Evolutionary conservation across 768 basidiomycete species (phyloP).

Genomic region (Rhodotorula toruloides): DNA sequence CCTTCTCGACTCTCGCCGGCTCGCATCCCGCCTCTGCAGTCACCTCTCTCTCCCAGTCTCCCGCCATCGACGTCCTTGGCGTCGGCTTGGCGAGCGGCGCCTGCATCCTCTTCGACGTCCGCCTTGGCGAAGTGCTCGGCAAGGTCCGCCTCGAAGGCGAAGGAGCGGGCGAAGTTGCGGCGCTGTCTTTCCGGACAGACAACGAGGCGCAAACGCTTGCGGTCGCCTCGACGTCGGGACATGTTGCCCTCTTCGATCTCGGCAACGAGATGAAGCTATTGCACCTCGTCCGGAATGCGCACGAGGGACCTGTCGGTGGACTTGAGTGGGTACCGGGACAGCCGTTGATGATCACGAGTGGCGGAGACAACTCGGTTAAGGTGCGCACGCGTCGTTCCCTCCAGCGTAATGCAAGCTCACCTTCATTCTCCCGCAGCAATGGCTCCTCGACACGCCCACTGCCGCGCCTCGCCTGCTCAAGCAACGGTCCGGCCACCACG

Average conservation of each 20-base stretch:
- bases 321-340: conserved; percentile 92
- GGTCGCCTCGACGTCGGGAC: conserved; percentile 76
- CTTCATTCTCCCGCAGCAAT: conserved; percentile 64
- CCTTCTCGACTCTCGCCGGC: conserved; percentile 54
- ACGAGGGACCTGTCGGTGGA: conserved; percentile 74
- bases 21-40: conserved; percentile 55
- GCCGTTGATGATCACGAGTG: conserved; percentile 79
- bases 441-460: conserved; percentile 89
- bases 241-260: conserved; percentile 90
- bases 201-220: conserved; percentile 81
- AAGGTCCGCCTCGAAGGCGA: conserved; percentile 87
- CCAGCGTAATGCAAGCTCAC: neutral
- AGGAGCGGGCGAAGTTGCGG: conserved; percentile 52
- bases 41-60: conserved; percentile 78
- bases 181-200: conserved; percentile 70
- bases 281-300: conserved; percentile 80
- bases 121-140: conserved; percentile 82
- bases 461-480: conserved; percentile 80
- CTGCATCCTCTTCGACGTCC: conserved; percentile 81
- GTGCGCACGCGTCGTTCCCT: conserved; percentile 49
- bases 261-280: conserved; percentile 72
- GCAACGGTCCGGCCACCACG: conserved; percentile 83
- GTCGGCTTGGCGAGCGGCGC: conserved; percentile 83
- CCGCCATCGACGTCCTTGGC: conserved; percentile 94
- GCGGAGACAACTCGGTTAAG: conserved; percentile 93